These are phyloP conservation scores for Phaeophleospora eucalypticola DNA, from an alignment of 2,329 filamentous ascomycete genomes.

Conservation along the genomic window DNA sequence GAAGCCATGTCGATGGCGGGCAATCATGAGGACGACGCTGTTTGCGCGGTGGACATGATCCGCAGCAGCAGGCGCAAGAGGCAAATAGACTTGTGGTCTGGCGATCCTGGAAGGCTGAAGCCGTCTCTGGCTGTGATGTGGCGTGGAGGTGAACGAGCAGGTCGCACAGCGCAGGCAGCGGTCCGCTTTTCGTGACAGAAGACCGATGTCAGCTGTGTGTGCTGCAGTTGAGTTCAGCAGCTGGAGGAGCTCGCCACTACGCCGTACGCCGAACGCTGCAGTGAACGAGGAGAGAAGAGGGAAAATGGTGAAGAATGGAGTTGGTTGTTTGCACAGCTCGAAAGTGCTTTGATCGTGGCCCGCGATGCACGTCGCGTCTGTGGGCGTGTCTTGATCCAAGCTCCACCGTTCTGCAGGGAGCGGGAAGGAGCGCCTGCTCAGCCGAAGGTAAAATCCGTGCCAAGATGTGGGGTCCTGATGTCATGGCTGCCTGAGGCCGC, in stretches of 20 bases:
- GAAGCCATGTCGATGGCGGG: conserved; percentile 11
- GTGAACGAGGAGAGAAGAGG: background rate
- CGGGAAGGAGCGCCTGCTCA: background rate
- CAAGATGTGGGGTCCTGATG: background rate
- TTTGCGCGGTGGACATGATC: conserved; percentile 8
- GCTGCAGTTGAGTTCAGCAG: too few species aligned
- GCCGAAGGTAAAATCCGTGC: background rate
- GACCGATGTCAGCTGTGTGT: too few species aligned
- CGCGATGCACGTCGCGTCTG: too few species aligned
- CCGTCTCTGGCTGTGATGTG: conserved; percentile 2
- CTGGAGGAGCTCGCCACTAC: too few species aligned
- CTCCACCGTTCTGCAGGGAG: background rate
- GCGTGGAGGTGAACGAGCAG: background rate
- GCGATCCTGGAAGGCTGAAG: background rate
- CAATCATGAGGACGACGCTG: conserved; percentile 5
- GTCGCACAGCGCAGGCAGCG: too few species aligned
- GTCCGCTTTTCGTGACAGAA: too few species aligned
- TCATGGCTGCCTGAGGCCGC: background rate
- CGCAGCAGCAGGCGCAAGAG: conserved; percentile 5
- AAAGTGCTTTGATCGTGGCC: too few species aligned
- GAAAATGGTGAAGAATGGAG: too few species aligned
- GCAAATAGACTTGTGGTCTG: background rate
- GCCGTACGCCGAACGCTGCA: background rate
- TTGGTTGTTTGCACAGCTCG: too few species aligned
- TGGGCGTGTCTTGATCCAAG: background rate